A percentile compares a stretch with the other conserved stretches of the same genome.
phyloP scores from a whole-genome alignment of 306 rosid species.

The Rosa multiflora region DNA sequence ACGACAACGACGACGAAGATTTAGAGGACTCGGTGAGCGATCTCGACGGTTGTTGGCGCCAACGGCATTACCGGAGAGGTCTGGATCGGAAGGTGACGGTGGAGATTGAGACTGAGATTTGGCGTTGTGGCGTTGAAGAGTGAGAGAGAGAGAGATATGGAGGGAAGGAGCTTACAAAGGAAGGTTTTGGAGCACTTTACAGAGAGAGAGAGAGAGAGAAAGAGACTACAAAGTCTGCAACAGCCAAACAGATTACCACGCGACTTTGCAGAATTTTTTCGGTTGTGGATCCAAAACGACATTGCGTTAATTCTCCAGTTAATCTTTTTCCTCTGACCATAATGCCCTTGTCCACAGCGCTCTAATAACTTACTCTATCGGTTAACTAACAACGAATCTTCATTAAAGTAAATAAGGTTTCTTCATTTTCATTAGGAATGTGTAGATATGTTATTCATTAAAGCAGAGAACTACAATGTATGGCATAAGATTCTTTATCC shows the following conservation, averaged over 20 bases:
- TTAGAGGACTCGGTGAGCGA: slow-evolving; percentile 12
- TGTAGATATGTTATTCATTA: too few species aligned
- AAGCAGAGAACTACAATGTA: too few species aligned
- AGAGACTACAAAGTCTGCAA: slow-evolving; percentile 2
- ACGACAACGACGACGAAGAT: background rate
- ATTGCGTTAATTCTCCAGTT: background rate
- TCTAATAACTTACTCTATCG: too few species aligned
- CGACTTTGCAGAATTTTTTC: background rate
- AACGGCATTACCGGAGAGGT: slow-evolving; percentile 42
- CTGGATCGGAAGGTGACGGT: slow-evolving; percentile 35
- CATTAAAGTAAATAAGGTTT: too few species aligned
- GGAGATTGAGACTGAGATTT: slow-evolving; percentile 33
- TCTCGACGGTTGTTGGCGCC: slow-evolving; percentile 32
- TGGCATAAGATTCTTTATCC: too few species aligned
- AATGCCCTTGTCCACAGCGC: background rate
- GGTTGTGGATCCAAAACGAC: background rate
- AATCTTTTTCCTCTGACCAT: background rate
- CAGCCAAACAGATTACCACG: background rate
- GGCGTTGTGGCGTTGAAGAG: background rate
- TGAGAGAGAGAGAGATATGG: slow-evolving; percentile 18
- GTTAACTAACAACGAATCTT: too few species aligned
- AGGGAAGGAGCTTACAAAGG: slow-evolving; percentile 41
- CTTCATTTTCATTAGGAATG: too few species aligned
- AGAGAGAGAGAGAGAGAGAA: slow-evolving; percentile 10
- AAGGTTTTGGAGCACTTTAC: slow-evolving; percentile 39